Conservation (phyloP, 2,329 filamentous ascomycete species). For the Epichloe baconii region DNA sequence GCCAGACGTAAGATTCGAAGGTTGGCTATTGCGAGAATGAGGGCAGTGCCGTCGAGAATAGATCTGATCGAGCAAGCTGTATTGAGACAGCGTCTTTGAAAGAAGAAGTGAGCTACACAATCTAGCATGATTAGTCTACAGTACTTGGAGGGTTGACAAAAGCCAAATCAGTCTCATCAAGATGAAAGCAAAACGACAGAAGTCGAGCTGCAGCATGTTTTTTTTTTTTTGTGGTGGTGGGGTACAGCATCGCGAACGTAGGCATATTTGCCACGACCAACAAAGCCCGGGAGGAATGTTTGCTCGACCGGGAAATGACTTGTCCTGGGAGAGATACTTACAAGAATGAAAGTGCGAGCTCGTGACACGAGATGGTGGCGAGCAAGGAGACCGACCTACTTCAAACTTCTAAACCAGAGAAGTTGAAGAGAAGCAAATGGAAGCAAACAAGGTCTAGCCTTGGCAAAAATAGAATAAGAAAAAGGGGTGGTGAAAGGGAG, state of each 20-base stretch:
- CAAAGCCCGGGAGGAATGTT: neutral
- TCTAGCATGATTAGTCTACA: neutral
- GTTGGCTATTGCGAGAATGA: conserved; percentile 1
- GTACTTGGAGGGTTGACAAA: neutral
- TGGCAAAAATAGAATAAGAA: conserved; percentile 9
- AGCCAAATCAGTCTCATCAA: too few species aligned
- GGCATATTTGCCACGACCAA: too few species aligned
- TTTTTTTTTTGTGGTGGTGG: too few species aligned
- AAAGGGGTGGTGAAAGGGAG: conserved; percentile 9
- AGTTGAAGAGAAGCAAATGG: conserved; percentile 7
- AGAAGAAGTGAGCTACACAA: neutral
- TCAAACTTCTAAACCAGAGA: conserved; percentile 12
- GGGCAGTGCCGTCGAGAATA: conserved; percentile 14
- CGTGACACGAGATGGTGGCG: conserved; percentile 6
- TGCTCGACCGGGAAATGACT: neutral
- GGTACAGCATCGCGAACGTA: too few species aligned
- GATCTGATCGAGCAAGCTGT: neutral
- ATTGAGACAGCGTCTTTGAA: neutral
- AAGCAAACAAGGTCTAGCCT: conserved; percentile 24
- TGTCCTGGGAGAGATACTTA: neutral
- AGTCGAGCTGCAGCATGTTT: too few species aligned
- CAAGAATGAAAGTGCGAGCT: neutral
- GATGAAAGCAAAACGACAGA: too few species aligned
- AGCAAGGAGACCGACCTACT: neutral
- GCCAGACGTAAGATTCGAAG: conserved; percentile 18